These are phyloP conservation scores for Leptographium procerum DNA, from an alignment of 2,329 filamentous ascomycete genomes.

Conservation along the genomic window DNA sequence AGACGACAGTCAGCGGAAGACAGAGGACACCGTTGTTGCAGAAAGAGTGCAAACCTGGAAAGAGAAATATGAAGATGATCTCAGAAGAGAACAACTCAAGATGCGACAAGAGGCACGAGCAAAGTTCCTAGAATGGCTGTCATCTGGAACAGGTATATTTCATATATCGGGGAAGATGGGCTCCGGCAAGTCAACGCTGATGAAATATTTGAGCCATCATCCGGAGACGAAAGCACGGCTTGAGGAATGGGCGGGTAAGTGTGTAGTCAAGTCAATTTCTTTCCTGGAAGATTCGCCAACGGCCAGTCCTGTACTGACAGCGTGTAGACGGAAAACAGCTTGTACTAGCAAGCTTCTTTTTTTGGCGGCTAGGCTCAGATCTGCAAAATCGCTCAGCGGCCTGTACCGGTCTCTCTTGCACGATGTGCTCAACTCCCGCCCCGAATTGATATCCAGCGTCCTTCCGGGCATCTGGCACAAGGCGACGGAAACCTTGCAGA, in stretches of 20 bases:
- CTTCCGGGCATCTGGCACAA: background rate
- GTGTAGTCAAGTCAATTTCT: background rate
- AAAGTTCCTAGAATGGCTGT: background rate
- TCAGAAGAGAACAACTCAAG: background rate
- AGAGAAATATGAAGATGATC: background rate
- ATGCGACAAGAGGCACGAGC: background rate
- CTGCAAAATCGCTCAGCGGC: background rate
- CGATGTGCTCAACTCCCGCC: background rate
- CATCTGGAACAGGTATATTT: background rate
- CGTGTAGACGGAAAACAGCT: background rate
- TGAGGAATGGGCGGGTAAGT: background rate
- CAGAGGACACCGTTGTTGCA: no score
- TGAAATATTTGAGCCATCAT: background rate
- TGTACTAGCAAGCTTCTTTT: background rate
- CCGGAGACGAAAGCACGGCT: background rate
- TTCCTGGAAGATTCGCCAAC: no score
- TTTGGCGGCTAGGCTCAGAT: conserved; percentile 1
- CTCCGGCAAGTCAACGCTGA: conserved; percentile 6
- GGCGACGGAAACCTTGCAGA: background rate
- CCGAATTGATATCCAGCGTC: background rate
- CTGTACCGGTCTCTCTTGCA: conserved; percentile 1
- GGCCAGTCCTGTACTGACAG: background rate
- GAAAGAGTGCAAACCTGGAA: no score
- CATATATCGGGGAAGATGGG: conserved; percentile 4
- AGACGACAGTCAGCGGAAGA: no score